Base-by-base conservation (phyloP, 768 basidiomycete species). In the Cubamyces sp. region DNA sequence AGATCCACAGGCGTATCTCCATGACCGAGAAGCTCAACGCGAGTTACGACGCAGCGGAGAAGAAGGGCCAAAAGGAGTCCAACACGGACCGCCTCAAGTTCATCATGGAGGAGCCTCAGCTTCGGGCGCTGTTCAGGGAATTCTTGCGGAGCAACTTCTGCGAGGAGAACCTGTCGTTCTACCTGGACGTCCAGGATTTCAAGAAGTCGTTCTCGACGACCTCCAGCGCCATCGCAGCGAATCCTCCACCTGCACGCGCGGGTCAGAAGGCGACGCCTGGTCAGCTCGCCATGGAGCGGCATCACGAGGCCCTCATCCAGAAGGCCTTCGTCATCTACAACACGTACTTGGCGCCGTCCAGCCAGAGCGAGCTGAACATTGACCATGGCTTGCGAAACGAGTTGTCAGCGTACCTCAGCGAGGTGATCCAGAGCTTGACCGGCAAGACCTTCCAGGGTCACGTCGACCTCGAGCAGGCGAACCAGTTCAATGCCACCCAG, bases 111-210 rank as follows among this genome's bases (percentile, higher is more conserved):
- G 94, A 98, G 64, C 92, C 96, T 0, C 88, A 89, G 30, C 79
- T 96, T 40, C 87, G 97, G 15, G 84, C 86, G 3, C 79, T 98
- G 52, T 99, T 99, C 84, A 88, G 97, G 61, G 97, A 98, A 66
- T 96, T 95, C 79, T 76, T 99, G 57, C 85, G 93, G 34, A 82
- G 86, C 58, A 98, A 98, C 74, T 98, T 97, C 74, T 98, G 94
- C 77, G 97, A 99, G 72, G 97, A 99, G 80, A 99, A 99, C 73
- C 78, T 99, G 66, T 89, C 90, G 49, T 99, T 98, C 78, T 99
- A 94, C 92, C 74, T 98, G 58, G 97, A 99, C 71, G 96, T 98
- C 3, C 85, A 94, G 73, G 97, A 99, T 73, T 97, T 99, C 80
- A 96, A 94, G 77, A 86, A 90, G 70, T 91, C 95, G 73, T 99